These are phyloP conservation scores for Discostella stelligeroides DNA, from an alignment of 108 stramenopile genomes.

Conservation along the genomic window DNA sequence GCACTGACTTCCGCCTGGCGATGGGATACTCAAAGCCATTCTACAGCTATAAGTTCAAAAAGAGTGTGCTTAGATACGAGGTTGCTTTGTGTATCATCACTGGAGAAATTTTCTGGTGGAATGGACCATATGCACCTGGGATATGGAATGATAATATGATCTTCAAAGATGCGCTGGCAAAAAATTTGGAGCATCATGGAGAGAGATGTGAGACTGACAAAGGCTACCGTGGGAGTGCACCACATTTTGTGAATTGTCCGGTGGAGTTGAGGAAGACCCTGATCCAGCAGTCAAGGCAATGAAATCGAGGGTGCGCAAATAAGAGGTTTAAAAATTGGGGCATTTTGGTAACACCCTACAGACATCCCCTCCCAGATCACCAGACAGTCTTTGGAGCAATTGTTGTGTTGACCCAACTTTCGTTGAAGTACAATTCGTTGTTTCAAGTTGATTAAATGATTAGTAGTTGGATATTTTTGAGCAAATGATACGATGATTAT, in stretches of 20 bases:
- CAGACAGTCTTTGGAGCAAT: constrained; percentile 10
- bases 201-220: constrained; percentile 40
- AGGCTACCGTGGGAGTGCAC: constrained; percentile 28
- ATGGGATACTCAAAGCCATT: not conserved
- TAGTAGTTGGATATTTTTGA: no score
- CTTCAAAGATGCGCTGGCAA: constrained; percentile 12
- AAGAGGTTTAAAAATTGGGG: constrained; percentile 34
- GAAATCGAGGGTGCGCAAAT: constrained; percentile 18
- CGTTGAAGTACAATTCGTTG: not conserved
- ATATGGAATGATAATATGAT: constrained; percentile 30
- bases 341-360: constrained; percentile 8
- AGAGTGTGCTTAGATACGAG: constrained; percentile 30
- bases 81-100: constrained; percentile 30
- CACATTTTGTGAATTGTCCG: constrained; percentile 12
- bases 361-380: constrained; percentile 8
- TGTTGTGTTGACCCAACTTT: constrained; percentile 1
- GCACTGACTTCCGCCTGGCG: constrained; percentile 20
- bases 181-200: constrained; percentile 5
- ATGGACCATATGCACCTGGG: constrained; percentile 34
- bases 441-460: constrained; percentile 4
- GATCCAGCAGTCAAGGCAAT: not conserved
- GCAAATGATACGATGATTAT: no score
- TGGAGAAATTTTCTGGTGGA: constrained; percentile 29
- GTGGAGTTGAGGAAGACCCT: not conserved
- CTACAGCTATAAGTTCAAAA: constrained; percentile 30